These are phyloP conservation scores for Alternaria arborescens DNA, from an alignment of 2,329 filamentous ascomycete species.

Conservation along the genomic window DNA sequence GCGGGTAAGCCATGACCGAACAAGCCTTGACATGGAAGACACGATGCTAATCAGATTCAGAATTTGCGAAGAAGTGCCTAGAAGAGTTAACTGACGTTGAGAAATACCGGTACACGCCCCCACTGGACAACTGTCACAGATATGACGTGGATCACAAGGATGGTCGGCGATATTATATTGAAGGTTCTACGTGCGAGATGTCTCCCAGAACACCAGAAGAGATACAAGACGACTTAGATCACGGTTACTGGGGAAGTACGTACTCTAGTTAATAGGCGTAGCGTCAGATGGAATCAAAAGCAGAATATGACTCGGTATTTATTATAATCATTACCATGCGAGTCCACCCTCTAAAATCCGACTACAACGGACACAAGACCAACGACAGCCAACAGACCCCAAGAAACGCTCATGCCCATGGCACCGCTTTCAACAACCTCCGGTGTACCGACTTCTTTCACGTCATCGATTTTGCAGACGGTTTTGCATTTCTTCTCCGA, in stretches of 20 bases:
- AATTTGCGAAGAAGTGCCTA: neutral
- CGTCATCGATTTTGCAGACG: slow-evolving; percentile 51
- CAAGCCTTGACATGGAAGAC: neutral
- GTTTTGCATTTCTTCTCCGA: slow-evolving; percentile 43
- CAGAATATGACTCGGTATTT: too few relatives aligned
- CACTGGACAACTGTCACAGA: neutral
- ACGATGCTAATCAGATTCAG: neutral
- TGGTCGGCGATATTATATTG: neutral
- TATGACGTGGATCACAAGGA: neutral
- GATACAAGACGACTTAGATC: neutral
- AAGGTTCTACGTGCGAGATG: neutral
- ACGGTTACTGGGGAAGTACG: neutral
- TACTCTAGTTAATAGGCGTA: fast-evolving
- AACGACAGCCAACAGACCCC: slow-evolving; percentile 35
- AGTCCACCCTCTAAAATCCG: slow-evolving; percentile 18
- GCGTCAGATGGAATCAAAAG: neutral
- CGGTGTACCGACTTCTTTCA: slow-evolving; percentile 44
- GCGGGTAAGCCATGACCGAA: neutral
- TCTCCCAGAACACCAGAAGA: fast-evolving
- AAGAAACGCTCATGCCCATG: slow-evolving; percentile 34
- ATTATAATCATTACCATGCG: neutral
- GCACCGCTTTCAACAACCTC: slow-evolving; percentile 42
- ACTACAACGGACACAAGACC: slow-evolving; percentile 30
- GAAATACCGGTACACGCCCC: neutral
- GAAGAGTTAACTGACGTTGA: fast-evolving